Evolutionary conservation across 148 eudicot genomes (phyloP).

Genomic region (Dysphania ambrosioides): DNA sequence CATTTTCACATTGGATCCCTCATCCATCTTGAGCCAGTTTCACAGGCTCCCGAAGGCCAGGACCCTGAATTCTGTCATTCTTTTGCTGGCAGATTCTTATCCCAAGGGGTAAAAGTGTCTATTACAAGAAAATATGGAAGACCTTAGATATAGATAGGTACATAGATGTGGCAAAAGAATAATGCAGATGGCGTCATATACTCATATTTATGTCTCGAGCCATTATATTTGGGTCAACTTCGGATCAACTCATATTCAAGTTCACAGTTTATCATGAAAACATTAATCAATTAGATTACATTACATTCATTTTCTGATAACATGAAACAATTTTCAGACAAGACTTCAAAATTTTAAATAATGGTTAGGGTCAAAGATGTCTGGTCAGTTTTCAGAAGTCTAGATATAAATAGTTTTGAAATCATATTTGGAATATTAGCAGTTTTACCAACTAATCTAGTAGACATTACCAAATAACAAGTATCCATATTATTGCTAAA

Average conservation of each 20-base stretch:
- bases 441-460: neutral
- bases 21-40: neutral
- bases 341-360: too few relatives aligned
- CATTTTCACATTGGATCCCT: slow-evolving; percentile 10
- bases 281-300: too few relatives aligned
- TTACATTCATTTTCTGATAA: too few relatives aligned
- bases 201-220: neutral
- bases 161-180: neutral
- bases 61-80: neutral
- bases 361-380: too few relatives aligned
- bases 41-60: neutral
- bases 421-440: too few relatives aligned
- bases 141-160: too few relatives aligned
- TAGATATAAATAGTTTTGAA: neutral
- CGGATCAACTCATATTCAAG: neutral
- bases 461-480: neutral
- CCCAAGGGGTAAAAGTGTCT: too few relatives aligned
- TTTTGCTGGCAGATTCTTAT: neutral
- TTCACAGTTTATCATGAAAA: too few relatives aligned
- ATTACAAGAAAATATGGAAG: too few relatives aligned
- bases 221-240: neutral
- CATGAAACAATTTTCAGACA: too few relatives aligned
- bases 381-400: neutral
- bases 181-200: too few relatives aligned
- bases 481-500: neutral